Conservation (phyloP, 768 basidiomycete genomes). For the Kwoniella dendrophila region DNA sequence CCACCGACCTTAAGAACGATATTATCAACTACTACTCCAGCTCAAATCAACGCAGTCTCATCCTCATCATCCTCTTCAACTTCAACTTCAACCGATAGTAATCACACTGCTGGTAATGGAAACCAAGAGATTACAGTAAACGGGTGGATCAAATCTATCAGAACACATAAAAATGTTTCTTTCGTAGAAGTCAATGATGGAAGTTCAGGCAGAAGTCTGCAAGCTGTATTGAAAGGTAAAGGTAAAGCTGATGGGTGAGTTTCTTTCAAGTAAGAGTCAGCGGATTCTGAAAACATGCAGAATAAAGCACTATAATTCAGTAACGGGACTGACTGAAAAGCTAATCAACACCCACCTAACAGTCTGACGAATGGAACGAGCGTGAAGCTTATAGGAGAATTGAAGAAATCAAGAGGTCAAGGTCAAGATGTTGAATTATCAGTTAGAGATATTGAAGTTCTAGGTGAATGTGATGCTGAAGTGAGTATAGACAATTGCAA, state of each 20-base stretch:
- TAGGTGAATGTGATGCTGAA: conserved; percentile 67
- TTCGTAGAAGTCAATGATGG: conserved; percentile 81
- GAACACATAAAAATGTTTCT: conserved; percentile 82
- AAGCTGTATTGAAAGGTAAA: conserved; percentile 70
- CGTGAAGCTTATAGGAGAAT: conserved; percentile 61
- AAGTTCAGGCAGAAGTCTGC: conserved; percentile 68
- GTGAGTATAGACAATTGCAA: conserved; percentile 53
- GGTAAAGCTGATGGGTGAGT: conserved; percentile 52
- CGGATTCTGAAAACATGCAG: too few species aligned
- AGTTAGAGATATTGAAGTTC: conserved; percentile 60
- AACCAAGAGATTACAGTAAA: conserved; percentile 65
- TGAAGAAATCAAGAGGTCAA: conserved; percentile 60
- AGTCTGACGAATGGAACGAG: conserved; percentile 65
- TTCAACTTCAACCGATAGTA: background rate
- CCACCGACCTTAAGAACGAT: conserved; percentile 18
- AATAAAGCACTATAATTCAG: too few species aligned
- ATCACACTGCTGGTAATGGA: too few species aligned
- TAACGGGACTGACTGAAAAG: too few species aligned
- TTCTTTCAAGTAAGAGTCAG: background rate
- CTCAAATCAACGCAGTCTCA: background rate
- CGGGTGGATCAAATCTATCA: conserved; percentile 84
- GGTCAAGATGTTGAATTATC: conserved; percentile 64
- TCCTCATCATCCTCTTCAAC: background rate
- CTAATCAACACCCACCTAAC: too few species aligned
- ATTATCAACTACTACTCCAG: conserved; percentile 7